Evolutionary conservation across 192 early-diverging fungal species (phyloP), one percentile per base, ranked within the genome.

Genomic region (Allomyces macrogynus): DNA sequence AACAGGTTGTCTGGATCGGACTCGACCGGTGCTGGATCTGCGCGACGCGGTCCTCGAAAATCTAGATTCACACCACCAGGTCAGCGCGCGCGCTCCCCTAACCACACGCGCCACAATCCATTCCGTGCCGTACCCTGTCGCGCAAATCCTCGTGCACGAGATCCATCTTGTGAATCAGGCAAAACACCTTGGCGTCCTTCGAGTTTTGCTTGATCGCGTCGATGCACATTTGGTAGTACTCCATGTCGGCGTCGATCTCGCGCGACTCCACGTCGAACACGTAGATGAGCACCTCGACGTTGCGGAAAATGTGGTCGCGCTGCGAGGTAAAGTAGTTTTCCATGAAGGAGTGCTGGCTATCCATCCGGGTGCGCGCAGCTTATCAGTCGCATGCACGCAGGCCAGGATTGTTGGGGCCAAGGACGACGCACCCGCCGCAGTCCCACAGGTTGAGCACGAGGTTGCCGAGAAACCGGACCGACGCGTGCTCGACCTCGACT

Each of bases 221-320:
- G 44, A 99, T 72, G 63, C 88, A 91, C 23, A 83, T 84, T 72
- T 94, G 87, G 67, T 91, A 96, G 71, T 94, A 89, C 60, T 81
- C 73, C 77, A 96, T 80, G 72, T 98, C 95, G 71, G 87, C 86
- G 69, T 95, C 90, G 62, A 84, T 78, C 67, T 95, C 92, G 26
- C 88, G 79, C 40, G 84, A 87, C 74, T 95, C 95, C 44, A 95
- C 83, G 75, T 97, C 93, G 77, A 98, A 96, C 64, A 98, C 93
- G 68, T 95, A 98, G 68, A 98, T 98, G 20, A 99, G 80, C n/a
- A 99, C 92, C 74, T 99, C 92, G 4, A 99, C 95, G 74, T 95
- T 93, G 60, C 89, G 84, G 73, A 99, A 99, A 62, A 99, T 93
- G 68, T 89, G 88, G 65, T 99, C 93, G 63, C 87, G 78, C 63